Base-by-base conservation (phyloP, 2,329 filamentous ascomycete genomes). In the Pestalotiopsis sp. region DNA sequence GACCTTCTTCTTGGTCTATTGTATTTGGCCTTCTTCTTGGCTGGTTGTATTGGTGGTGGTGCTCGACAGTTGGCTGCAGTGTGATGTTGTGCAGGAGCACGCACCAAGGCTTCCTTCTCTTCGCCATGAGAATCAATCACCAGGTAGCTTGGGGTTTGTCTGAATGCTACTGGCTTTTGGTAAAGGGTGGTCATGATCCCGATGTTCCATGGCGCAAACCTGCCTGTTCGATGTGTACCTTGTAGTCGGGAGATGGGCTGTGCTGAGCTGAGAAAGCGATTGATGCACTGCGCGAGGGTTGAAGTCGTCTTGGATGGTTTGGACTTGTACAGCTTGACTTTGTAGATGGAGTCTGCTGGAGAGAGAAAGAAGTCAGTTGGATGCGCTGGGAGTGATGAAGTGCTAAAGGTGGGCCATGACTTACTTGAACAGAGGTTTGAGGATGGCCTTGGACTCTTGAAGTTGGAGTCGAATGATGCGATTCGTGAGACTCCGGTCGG, bases 271-370 rank as follows among this genome's bases (percentile, higher is more conserved):
- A 31, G 27, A 31, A 9, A 31, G 27, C 27, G 27, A 31, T 7
- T 2, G 27, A 31, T 31, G 27, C 27, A 31, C 27, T 31, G 27
- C 27, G 27, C 27, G 27, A 31, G 27, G 5, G 27, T 9, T 91
- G 57, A 87, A 85, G 70, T 88, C 85, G 58, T 85, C 83, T 90
- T 90, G 92, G 72, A 87, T 84, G 74, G 91, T 89, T 20, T 91
- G 85, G 5, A 88, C 90, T 73, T 93, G 91, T 69, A 91, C 83
- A 77, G 94, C 92, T 57, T 91, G 90, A 38, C 84, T 84, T 61
- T 78, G 80, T 1, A 31, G 27, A 31, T 31, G 82, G 81, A 17
- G 87, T 81, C 70, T 87, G 85, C 75, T 79, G 25, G 3, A 45
- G 41, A 59, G 0, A 68, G 57, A 68, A 64, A 73, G 71, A 31